A percentile compares a stretch with the other conserved stretches of the same genome.
Conservation (phyloP, 371 early-diverging fungal genomes). For the Lichtheimia corymbifera region DNA sequence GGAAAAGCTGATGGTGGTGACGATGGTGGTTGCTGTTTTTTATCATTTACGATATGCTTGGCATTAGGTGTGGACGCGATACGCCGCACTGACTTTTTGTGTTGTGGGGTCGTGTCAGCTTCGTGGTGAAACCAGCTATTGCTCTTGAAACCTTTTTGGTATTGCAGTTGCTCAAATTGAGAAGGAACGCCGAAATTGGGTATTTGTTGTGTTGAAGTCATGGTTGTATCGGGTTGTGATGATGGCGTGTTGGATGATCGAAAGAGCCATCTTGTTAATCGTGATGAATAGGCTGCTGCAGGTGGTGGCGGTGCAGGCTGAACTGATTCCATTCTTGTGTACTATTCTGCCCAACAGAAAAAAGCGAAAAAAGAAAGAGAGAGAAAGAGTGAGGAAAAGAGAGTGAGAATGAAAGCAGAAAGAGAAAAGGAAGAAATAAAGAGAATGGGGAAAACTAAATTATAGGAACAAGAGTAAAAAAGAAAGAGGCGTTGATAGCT, state of each 20-base stretch:
- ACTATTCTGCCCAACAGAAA: conserved; percentile 5
- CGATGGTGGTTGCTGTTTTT: conserved; percentile 14
- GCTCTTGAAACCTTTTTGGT: conserved; percentile 20
- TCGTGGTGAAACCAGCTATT: conserved; percentile 21
- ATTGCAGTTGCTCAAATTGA: conserved; percentile 15
- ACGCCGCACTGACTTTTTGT: conserved; percentile 30
- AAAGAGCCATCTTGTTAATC: conserved; percentile 9
- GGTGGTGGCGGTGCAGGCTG: conserved; percentile 11
- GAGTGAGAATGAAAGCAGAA: conserved; percentile 5
- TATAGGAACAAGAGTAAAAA: conserved; percentile 7
- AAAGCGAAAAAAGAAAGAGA: background rate
- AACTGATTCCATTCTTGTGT: conserved; percentile 3
- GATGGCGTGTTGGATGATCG: background rate
- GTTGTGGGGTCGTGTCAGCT: background rate
- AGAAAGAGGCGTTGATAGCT: conserved; percentile 1
- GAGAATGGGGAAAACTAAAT: background rate
- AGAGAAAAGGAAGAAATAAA: conserved; percentile 5
- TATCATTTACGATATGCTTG: conserved; percentile 9
- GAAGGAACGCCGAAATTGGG: conserved; percentile 13
- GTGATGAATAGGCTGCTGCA: conserved; percentile 10
- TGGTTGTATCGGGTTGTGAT: background rate
- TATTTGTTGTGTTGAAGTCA: background rate
- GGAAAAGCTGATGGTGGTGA: background rate
- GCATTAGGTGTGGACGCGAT: conserved; percentile 46
- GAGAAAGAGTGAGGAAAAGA: background rate